Conservation (phyloP, 306 rosid genomes). For the Morella rubra region DNA sequence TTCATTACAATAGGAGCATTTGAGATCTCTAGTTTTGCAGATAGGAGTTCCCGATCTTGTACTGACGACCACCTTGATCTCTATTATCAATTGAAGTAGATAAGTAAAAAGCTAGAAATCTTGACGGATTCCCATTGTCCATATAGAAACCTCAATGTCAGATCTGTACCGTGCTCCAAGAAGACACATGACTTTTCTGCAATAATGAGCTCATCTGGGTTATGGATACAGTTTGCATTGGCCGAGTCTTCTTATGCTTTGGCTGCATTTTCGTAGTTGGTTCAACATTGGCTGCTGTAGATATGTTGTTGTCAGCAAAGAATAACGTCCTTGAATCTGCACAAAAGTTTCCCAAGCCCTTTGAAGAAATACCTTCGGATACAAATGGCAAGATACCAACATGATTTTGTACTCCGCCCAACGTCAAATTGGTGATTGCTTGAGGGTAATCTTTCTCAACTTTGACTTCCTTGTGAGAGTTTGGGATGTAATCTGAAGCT, state of each 20-base stretch:
- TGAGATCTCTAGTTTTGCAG: conserved; percentile 62
- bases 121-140: conserved; percentile 21
- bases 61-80: conserved; percentile 53
- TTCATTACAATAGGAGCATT: conserved; percentile 45
- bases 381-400: conserved; percentile 16
- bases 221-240: conserved; percentile 35
- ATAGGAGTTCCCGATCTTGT: conserved; percentile 60
- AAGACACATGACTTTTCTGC: conserved; percentile 43
- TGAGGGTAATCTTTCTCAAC: conserved; percentile 22
- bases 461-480: conserved; percentile 15
- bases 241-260: conserved; percentile 25
- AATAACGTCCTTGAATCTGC: conserved; percentile 13
- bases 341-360: conserved; percentile 24
- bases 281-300: conserved; percentile 22
- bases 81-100: conserved; percentile 46
- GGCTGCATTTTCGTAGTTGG: conserved; percentile 23
- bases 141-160: conserved; percentile 33
- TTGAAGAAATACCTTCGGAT: conserved; percentile 19
- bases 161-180: conserved; percentile 51
- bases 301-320: neutral
- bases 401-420: conserved; percentile 18
- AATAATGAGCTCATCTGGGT: conserved; percentile 51
- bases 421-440: conserved; percentile 9
- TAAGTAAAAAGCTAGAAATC: conserved; percentile 35
- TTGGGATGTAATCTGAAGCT: conserved; percentile 20